Base-by-base conservation (phyloP, 179 eudicot genomes). In the Amaranthus tricolor region DNA sequence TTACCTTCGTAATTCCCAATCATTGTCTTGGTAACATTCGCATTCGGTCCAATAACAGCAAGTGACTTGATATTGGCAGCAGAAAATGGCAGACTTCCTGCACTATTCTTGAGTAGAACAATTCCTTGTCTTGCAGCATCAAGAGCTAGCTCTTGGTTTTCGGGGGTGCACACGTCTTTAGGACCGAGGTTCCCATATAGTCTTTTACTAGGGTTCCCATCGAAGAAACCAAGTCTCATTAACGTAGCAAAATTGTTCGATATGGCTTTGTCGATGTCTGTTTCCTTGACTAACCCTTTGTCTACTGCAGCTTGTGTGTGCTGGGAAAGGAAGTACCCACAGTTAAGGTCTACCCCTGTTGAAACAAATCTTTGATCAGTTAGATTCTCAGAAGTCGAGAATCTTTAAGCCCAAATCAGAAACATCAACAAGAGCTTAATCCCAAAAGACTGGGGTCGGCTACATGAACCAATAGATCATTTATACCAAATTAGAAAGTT, bases 11-110 rank as follows among this genome's bases (percentile, higher is more conserved):
- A 95, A 80, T 89, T 95, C 20, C 97, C 99, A 20, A 95, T 80
- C 97, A 95, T 92, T 51, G 93, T 86, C 69, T 82, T 76, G n/a
- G 96, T 89, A 72, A 82, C 95, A 83, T 95, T 88, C 58, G 95
- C 96, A 77, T 95, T 95, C 74, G 97, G 99, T 60, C 99, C 99
- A 70, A 95, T 95, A 13, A 95, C 97, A 2, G 96, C 99, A 70
- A 95, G 71, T 2, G 90, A 82, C 84, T 87, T 86, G 78, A 85
- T 84, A 7, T 66, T 31, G 10, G 89, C 72, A 6, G 89, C 73
- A 31, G 95, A 85, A 45, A 95, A 84, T 9, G 99, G 99, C n/a
- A 95, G 81, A 9, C 85, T 65, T 6, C 84, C 87, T 0, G 72
- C 67, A 54, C n/a, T 75, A 71, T 92, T 88, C 87, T 92, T 88